Evolutionary conservation across 805 yeast genomes (phyloP), one percentile per base, ranked within the genome.

Genomic region (Scheffersomyces lignosus): DNA sequence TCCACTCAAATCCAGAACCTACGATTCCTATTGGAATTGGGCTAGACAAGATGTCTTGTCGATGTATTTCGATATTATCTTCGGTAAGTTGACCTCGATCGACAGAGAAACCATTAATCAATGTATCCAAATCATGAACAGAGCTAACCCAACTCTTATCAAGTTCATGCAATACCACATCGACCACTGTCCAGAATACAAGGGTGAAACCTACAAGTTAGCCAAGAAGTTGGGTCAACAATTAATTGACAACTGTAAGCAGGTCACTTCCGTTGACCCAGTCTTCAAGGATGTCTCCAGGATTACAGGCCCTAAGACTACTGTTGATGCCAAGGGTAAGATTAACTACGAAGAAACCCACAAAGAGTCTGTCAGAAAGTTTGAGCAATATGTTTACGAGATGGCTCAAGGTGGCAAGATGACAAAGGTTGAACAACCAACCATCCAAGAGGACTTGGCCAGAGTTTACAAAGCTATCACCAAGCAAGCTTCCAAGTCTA

Each of bases 21-120:
- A 91, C 65, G 98, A 93, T 68, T 89, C 97, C 15, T 89, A 90
- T 68, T 93, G 99, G 99, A 95, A 95, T 68, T 93, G 99, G 99
- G 97, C 98, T 32, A 87, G 97, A 67, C 99, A 93, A 73, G 96
- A 93, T 62, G 86, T 93, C 43, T 72, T 93, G 52, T 80, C 89
- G 33, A 83, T 93, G 87, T 93, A 87, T 71, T 93, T 79, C 61
- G 97, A 93, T 66, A 89, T 93, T 55, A 89, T 93, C 52, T 95
- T 93, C 64, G 99, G 99, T 63, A 83, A 87, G 47, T 77, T 85
- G 46, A 80, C 89, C 44, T 83, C 87, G 42, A 85, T 93, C 49
- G 98, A 93, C 65, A 81, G 99, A 64, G 96, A 93, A 71, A 89
- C 95, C 46, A 95, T 93, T 44, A 80, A 91, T 48, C 96, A 89